phyloP scores from a whole-genome alignment of 176 grass and related monocot species.

The Calamus simplicifolius region DNA sequence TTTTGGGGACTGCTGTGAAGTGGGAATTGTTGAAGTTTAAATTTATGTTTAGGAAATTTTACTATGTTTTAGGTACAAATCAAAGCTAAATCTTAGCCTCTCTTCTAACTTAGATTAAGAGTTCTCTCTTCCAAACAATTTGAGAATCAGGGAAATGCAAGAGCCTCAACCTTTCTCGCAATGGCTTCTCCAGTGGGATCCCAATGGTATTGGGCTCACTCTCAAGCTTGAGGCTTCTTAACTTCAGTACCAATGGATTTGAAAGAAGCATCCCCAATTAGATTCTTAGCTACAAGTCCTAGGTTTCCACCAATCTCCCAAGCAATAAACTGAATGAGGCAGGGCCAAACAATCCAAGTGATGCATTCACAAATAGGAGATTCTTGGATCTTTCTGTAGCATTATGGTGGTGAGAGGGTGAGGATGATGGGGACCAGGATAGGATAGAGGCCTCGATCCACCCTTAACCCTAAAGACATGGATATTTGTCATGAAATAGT shows the following conservation, averaged over 20 bases:
- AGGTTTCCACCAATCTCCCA: slow-evolving; percentile 53
- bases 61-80: too few species aligned
- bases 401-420: too few species aligned
- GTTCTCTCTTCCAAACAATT: slow-evolving; percentile 48
- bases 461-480: too few species aligned
- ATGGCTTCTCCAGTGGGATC: slow-evolving; percentile 49
- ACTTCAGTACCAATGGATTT: slow-evolving; percentile 49
- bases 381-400: slow-evolving; percentile 17
- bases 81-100: slow-evolving; percentile 48
- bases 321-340: slow-evolving; percentile 43
- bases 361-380: slow-evolving; percentile 13
- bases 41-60: slow-evolving; percentile 2
- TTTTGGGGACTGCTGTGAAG: too few species aligned
- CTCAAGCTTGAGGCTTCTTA: slow-evolving; percentile 29
- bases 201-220: slow-evolving; percentile 45
- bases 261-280: slow-evolving; percentile 28
- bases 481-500: too few species aligned
- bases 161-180: slow-evolving; percentile 59
- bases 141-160: slow-evolving; percentile 54
- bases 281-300: slow-evolving; percentile 25
- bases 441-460: too few species aligned
- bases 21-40: slow-evolving; percentile 5
- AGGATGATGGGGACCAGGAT: too few species aligned
- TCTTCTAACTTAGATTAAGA: slow-evolving; percentile 56
- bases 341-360: slow-evolving; percentile 9